These are phyloP conservation scores for Ambrosiella xylebori DNA, from an alignment of 2,329 filamentous ascomycete species.

Conservation along the genomic window DNA sequence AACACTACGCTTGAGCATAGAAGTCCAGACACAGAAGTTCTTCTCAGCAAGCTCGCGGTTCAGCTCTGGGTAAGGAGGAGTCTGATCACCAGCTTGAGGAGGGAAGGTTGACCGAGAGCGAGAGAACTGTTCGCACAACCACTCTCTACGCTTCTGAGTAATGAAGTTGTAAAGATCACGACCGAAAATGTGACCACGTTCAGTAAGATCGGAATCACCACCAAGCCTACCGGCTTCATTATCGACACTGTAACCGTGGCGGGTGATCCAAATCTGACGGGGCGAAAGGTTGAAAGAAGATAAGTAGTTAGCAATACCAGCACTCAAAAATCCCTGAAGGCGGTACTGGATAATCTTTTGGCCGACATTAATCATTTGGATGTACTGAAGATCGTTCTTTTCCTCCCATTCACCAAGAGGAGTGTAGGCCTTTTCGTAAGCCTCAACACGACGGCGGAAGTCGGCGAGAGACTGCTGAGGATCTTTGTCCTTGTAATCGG, in stretches of 20 bases:
- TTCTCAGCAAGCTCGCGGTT: slow-evolving; percentile 55
- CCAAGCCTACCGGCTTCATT: slow-evolving; percentile 80
- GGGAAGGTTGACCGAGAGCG: slow-evolving; percentile 68
- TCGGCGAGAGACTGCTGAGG: slow-evolving; percentile 69
- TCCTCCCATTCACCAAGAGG: slow-evolving; percentile 86
- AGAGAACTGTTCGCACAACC: slow-evolving; percentile 67
- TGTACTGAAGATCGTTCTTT: slow-evolving; percentile 77
- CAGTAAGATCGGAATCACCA: slow-evolving; percentile 71
- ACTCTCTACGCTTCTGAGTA: slow-evolving; percentile 58
- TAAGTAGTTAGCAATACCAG: slow-evolving; percentile 83
- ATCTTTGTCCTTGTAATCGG: slow-evolving; percentile 91
- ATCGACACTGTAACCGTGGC: slow-evolving; percentile 81
- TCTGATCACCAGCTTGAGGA: slow-evolving; percentile 78
- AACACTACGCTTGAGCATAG: slow-evolving; percentile 81
- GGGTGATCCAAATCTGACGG: slow-evolving; percentile 93
- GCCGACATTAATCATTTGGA: slow-evolving; percentile 95
- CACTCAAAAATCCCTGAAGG: slow-evolving; percentile 78
- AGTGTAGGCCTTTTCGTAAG: slow-evolving; percentile 89
- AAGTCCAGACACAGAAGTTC: slow-evolving; percentile 96
- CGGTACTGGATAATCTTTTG: slow-evolving; percentile 85
- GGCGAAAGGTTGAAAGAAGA: slow-evolving; percentile 94
- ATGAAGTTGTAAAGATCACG: slow-evolving; percentile 70
- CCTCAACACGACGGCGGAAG: slow-evolving; percentile 79
- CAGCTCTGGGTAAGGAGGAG: slow-evolving; percentile 83
- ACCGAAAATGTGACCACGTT: slow-evolving; percentile 64